These are phyloP conservation scores for Priceomyces melissophilus DNA, from an alignment of 805 yeast species.

Conservation along the genomic window DNA sequence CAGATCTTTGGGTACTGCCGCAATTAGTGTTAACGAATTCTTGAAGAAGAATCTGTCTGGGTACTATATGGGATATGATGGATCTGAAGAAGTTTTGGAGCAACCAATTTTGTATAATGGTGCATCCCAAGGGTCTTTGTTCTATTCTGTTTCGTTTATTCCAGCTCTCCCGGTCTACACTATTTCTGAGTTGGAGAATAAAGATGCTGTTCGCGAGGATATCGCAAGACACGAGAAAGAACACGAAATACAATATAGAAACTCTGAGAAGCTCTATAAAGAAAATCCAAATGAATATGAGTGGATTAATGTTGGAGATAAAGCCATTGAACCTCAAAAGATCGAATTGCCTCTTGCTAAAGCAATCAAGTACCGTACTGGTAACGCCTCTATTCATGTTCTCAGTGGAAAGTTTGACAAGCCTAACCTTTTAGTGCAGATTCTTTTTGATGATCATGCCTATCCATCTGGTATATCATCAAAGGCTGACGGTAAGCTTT, in stretches of 20 bases:
- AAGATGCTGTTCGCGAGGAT: conserved; percentile 38
- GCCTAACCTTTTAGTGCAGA: conserved; percentile 51
- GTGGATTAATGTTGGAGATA: conserved; percentile 50
- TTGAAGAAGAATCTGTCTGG: conserved; percentile 48
- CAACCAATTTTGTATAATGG: conserved; percentile 41
- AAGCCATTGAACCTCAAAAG: conserved; percentile 33
- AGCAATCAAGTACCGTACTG: conserved; percentile 55
- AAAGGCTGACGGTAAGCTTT: conserved; percentile 42
- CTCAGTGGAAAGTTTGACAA: conserved; percentile 46
- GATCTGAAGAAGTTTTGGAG: conserved; percentile 43
- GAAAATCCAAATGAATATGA: conserved; percentile 62
- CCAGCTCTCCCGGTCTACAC: conserved; percentile 65
- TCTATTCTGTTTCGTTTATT: conserved; percentile 57
- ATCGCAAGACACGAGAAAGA: conserved; percentile 31
- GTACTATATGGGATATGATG: conserved; percentile 48
- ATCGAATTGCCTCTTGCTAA: conserved; percentile 49
- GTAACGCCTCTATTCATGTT: conserved; percentile 57
- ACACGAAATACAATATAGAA: conserved; percentile 28
- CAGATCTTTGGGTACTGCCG: conserved; percentile 58
- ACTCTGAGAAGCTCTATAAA: conserved; percentile 47
- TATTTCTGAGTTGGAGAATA: conserved; percentile 49
- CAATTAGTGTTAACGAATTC: conserved; percentile 47
- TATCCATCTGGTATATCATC: conserved; percentile 56
- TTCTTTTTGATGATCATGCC: conserved; percentile 61
- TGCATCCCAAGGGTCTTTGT: conserved; percentile 44